Evolutionary conservation across 768 basidiomycete genomes (phyloP), one percentile per base, ranked within the genome.

Genomic region (Pleurotus pulmonarius): DNA sequence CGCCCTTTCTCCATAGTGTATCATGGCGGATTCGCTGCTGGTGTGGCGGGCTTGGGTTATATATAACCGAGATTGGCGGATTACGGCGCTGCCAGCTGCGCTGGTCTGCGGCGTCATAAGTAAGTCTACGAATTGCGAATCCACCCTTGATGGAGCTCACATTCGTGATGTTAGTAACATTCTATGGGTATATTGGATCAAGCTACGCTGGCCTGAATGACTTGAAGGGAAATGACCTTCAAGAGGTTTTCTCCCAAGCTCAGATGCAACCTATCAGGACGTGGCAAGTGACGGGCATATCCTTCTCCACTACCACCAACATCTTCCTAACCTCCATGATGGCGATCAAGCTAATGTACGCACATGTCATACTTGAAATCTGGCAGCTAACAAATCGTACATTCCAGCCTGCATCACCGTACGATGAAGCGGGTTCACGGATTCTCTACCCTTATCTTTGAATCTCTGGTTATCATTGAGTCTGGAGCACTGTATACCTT

Each of bases 271-370:
- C 51, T 29, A 53, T 53, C 9, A 53, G 39, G 41, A 53, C 51
- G 15, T 53, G 51, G 51, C 51, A 53, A 24, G 51, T 53, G 18
- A 53, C 51, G 6, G 51, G 51, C 5, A 53, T 53, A n/a, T 53
- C 37, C 37, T 53, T 53, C 37, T 53, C 51, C 7, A 53, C 51
- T 9, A 15, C 51, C 22, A 53, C 51, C 16, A 53, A 53, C 16
- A 13, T 53, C 9, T 40, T 41, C 51, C 24, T 53, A 9, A 53
- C 51, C n/a, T 53, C 51, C 11, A 53, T 53, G 51, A 53, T 53
- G 51, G 51, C 51, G 11, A 53, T 53, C 39, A 53, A 53, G 22
- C 39, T 53, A 25, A n/a, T 53, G 51, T 53, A 18, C 7, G 51
- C 25, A 38, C 34, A 40, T 12, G 11, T 16, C 15, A n/a, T 34